Base-by-base conservation (phyloP, 108 stramenopile genomes). In the Pseudonitzschia pungens region DNA sequence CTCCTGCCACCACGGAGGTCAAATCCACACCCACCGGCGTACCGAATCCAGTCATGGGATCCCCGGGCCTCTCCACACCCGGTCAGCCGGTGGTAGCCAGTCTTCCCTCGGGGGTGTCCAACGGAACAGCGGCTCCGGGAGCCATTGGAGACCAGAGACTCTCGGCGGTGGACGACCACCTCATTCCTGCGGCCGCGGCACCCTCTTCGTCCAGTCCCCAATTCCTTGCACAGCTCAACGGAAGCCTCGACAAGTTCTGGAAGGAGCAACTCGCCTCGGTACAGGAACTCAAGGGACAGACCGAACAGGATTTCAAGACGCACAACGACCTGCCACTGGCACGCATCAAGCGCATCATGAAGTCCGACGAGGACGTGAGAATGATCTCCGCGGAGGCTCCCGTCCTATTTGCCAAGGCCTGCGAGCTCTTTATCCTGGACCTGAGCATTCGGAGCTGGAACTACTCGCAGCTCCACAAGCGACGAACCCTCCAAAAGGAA, bases 341-440 rank as follows among this genome's bases (percentile, higher is more conserved):
- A 3, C 86, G 99, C 12, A 99, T 99, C 85, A 99, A 99, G 81
- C 89, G 99, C 40, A 99, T 99, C 71, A 99, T 99, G 99, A 98
- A 99, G 82, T 88, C 86, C 50, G 97, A 99, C 77, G 97, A 99
- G 74, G 96, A 95, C 84, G 96, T 97, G 0, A 75, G 94, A 41
- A 97, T 97, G 96, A 97, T 97, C 65, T 91, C 90, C 27, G 98
- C 98, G 9, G 98, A 99, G 84, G 98, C 97, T 0, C 98, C 97
- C 6, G 97, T 99, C 10, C 70, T 99, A 44, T 98, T 99, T 86
- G 98, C 98, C 31, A 98, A 98, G 84, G 98, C 98, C 0, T 98
- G 97, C 75, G 98, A 99, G 77, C 81, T 99, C 71, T 99, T 99
- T 73, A 98, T 99, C 74, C 84, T 98, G 57, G 98, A 99, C 84